phyloP scores from a whole-genome alignment of 495 filamentous ascomycete species.

The Penicilliopsis zonata region DNA sequence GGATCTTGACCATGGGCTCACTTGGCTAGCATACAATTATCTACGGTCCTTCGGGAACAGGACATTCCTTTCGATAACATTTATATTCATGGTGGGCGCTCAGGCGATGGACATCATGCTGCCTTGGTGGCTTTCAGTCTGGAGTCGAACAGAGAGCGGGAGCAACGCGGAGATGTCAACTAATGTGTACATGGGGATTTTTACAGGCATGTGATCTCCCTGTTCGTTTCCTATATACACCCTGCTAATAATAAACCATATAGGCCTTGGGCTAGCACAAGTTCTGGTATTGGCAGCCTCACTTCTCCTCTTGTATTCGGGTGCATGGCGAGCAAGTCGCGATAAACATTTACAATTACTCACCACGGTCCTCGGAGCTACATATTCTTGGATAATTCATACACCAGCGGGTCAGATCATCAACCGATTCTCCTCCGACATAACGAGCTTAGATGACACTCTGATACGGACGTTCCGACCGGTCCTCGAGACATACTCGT shows the following conservation, averaged over 20 bases:
- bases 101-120: conserved; percentile 1
- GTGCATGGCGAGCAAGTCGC: conserved; percentile 54
- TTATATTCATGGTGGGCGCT: background rate
- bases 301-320: conserved; percentile 39
- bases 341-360: conserved; percentile 59
- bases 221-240: too few relatives aligned
- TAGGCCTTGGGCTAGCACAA: conserved; percentile 48
- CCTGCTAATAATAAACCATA: background rate
- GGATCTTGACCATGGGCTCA: too few relatives aligned
- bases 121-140: conserved; percentile 2
- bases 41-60: conserved; percentile 1
- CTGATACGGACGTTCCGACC: conserved; percentile 76
- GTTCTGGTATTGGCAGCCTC: conserved; percentile 58
- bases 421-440: conserved; percentile 80
- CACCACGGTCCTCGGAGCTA: conserved; percentile 57
- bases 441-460: conserved; percentile 75
- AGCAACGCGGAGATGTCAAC: too few relatives aligned
- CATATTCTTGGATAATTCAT: conserved; percentile 84
- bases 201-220: too few relatives aligned
- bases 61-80: background rate
- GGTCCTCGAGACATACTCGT: conserved; percentile 46
- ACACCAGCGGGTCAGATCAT: conserved; percentile 78
- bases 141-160: background rate
- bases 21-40: conserved; percentile 1
- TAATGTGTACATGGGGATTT: too few relatives aligned